phyloP scores from a whole-genome alignment of 2,329 filamentous ascomycete species.

The Tolypocladium paradoxum region DNA sequence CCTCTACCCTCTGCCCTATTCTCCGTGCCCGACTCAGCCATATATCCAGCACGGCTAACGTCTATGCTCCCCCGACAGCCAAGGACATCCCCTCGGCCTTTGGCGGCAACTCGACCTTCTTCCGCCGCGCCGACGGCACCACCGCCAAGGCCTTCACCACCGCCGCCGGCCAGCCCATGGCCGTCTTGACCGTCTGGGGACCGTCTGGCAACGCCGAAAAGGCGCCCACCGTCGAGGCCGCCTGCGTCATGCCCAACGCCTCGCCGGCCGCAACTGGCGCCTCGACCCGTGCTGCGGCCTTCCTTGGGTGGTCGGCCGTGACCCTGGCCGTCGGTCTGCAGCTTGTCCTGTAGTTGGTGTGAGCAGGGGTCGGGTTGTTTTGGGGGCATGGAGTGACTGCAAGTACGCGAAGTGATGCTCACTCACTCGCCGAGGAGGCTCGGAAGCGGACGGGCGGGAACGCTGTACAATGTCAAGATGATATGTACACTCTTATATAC shows the following conservation, averaged over 20 bases:
- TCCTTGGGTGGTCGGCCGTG: background rate
- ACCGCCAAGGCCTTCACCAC: background rate
- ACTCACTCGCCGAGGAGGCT: too few species aligned
- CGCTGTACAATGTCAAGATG: background rate
- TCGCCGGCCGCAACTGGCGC: background rate
- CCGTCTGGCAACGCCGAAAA: background rate
- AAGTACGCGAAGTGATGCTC: background rate
- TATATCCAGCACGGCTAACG: background rate
- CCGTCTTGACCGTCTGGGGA: constrained; percentile 3
- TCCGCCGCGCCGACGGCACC: constrained; percentile 1
- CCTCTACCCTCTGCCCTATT: background rate
- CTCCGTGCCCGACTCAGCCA: too few species aligned
- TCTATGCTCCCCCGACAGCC: background rate
- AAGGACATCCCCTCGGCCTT: background rate
- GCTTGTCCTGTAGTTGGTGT: background rate
- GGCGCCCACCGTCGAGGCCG: background rate
- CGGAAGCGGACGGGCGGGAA: background rate
- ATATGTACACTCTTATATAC: background rate
- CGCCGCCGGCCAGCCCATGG: constrained; percentile 1
- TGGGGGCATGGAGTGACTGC: too few species aligned
- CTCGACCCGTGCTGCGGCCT: background rate
- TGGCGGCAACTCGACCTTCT: constrained; percentile 2
- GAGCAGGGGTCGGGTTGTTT: too few species aligned
- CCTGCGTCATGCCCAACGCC: constrained; percentile 1
- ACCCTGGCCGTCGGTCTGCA: background rate